These are phyloP conservation scores for Agastache rugosa DNA, from an alignment of 257 asterid genomes.

Conservation along the genomic window DNA sequence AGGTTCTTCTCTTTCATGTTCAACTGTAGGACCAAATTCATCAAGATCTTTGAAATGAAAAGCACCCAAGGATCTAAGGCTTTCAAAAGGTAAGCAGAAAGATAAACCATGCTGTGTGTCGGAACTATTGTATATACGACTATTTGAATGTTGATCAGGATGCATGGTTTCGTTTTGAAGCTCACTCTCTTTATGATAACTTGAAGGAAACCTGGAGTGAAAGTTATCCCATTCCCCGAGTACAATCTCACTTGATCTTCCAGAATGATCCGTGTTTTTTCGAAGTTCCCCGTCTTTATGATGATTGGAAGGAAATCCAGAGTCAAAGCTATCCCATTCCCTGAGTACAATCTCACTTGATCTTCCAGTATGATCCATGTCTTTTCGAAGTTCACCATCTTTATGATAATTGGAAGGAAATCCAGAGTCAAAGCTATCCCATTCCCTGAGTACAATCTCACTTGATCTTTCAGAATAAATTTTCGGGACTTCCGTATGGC, in stretches of 20 bases:
- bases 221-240: slow-evolving; percentile 41
- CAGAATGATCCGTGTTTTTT: slow-evolving; percentile 37
- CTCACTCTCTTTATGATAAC: slow-evolving; percentile 36
- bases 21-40: slow-evolving; percentile 43
- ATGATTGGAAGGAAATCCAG: slow-evolving; percentile 41
- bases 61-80: slow-evolving; percentile 34
- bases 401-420: slow-evolving; percentile 37
- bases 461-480: slow-evolving; percentile 38
- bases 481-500: slow-evolving; percentile 43
- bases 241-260: slow-evolving; percentile 41
- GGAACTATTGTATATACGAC: slow-evolving; percentile 31
- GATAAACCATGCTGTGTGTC: slow-evolving; percentile 43
- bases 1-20: slow-evolving; percentile 44
- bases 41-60: slow-evolving; percentile 46
- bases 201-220: slow-evolving; percentile 39
- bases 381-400: slow-evolving; percentile 39
- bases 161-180: slow-evolving; percentile 36
- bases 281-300: slow-evolving; percentile 37
- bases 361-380: slow-evolving; percentile 37
- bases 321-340: slow-evolving; percentile 40
- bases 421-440: slow-evolving; percentile 41
- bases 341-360: slow-evolving; percentile 39
- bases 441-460: slow-evolving; percentile 41
- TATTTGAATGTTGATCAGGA: slow-evolving; percentile 37
- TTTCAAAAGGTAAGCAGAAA: slow-evolving; percentile 43